Percentiles rank a stretch among this genome's conserved stretches.
These are phyloP conservation scores for Apocynum venetum DNA, from an alignment of 257 asterid genomes.

Conservation along the genomic window DNA sequence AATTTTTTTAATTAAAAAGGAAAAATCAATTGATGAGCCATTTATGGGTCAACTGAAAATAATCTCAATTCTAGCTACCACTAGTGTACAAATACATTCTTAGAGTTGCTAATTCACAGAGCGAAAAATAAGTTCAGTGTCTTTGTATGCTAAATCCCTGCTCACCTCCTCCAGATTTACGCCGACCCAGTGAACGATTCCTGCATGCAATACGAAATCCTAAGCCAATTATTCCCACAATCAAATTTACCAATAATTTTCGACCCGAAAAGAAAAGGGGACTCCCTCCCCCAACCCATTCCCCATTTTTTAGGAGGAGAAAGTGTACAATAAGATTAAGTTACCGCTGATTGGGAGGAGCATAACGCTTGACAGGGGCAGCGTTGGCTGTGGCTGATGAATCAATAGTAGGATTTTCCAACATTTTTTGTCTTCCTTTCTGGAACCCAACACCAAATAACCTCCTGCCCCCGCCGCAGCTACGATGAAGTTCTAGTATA, in stretches of 20 bases:
- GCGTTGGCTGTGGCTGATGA: conserved; percentile 48
- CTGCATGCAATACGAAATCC: conserved; percentile 39
- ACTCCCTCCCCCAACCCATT: too few species aligned
- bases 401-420: conserved; percentile 65
- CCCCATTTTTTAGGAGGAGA: neutral
- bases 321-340: neutral
- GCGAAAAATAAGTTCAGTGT: neutral
- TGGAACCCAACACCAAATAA: neutral
- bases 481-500: neutral
- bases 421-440: conserved; percentile 36
- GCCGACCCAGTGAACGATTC: conserved; percentile 82
- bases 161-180: conserved; percentile 92
- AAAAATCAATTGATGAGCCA: neutral
- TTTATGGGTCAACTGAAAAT: neutral
- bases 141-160: neutral
- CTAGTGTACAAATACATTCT: neutral
- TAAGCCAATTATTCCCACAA: conserved; percentile 1
- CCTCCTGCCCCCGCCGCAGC: conserved; percentile 20
- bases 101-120: neutral
- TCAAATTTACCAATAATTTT: conserved; percentile 10
- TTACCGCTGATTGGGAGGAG: conserved; percentile 92
- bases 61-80: neutral
- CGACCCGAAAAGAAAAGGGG: neutral
- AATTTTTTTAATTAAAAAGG: too few species aligned
- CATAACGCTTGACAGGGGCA: conserved; percentile 76